Percentiles rank a stretch among this genome's conserved stretches.
phyloP scores from a whole-genome alignment of 352 stramenopile species.

The Pythium phragmiticola region DNA sequence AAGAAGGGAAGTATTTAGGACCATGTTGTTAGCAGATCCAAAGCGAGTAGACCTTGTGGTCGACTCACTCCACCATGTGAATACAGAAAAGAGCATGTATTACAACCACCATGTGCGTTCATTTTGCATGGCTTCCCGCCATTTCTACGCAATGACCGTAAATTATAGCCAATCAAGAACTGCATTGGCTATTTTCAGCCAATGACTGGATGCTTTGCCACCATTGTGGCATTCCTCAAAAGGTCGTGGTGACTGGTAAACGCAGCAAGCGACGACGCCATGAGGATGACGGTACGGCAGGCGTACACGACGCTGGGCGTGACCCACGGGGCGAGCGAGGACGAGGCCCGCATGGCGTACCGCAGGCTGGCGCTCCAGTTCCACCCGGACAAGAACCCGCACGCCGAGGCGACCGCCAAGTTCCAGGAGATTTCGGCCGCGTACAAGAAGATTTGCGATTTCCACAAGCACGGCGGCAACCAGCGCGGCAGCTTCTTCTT shows the following conservation, averaged over 20 bases:
- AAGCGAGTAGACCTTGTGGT: background rate
- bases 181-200: background rate
- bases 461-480: slow-evolving; percentile 34
- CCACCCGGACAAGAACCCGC: slow-evolving; percentile 72
- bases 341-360: slow-evolving; percentile 63
- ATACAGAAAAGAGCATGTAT: background rate
- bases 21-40: slow-evolving; percentile 7
- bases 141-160: background rate
- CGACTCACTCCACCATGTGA: background rate
- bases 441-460: slow-evolving; percentile 68
- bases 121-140: background rate
- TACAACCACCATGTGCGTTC: background rate
- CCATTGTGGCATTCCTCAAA: background rate
- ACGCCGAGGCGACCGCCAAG: slow-evolving; percentile 48
- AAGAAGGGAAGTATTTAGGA: slow-evolving; percentile 5
- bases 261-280: background rate
- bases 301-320: slow-evolving; percentile 49
- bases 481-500: slow-evolving; percentile 18
- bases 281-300: slow-evolving; percentile 40
- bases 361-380: slow-evolving; percentile 58
- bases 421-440: slow-evolving; percentile 72
- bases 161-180: background rate
- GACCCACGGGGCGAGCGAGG: slow-evolving; percentile 32
- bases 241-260: background rate
- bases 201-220: background rate